Base-by-base conservation (phyloP, 257 asterid species). In the Apocynum venetum region DNA sequence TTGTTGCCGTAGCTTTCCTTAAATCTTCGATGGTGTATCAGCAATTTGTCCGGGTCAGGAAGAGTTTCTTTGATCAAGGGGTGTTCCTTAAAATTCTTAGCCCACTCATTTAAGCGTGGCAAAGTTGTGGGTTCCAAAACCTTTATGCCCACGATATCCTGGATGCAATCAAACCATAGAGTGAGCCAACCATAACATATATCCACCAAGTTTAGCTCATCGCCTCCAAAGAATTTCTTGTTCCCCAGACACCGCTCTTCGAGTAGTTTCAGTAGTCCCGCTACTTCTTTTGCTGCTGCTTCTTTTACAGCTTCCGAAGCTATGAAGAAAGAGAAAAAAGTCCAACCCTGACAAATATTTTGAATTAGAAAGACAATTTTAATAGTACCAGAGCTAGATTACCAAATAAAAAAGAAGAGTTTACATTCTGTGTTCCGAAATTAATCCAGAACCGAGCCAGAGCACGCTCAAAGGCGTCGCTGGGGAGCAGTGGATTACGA, bases 391-490 rank as follows among this genome's bases (percentile, higher is more conserved):
- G 31, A 25, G 31, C 36, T 2, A 35, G 17, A 25, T 61, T 61
- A 31, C 43, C 36, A 7, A 59, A 59, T 59, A 9, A 25, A 8
- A 59, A 6, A 40, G 38, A 5, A 79, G 25, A 75, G 47, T 38
- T 72, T 77, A 77, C 87, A 73, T 78, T 80, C 6, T 80, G 74
- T 7, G 66, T 55, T n/a, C 43, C 82, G 38, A 74, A 84, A 14
- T 48, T 72, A 36, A 75, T 78, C 87, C 85, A 84, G 20, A 84
- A 84, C n/a, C 87, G 81, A 66, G 85, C 84, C 7, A 13, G 6
- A 59, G 85, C 81, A 40, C 41, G 78, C 13, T 78, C 79, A 43
- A 43, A 47, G 20, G 83, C 43, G 55, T 78, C 81, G 20, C 66
- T 38, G 3, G 87, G 84, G 0, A 84, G 46, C 46, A 81, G 74